Percentiles rank a stretch among this genome's conserved stretches.
Evolutionary conservation across 306 rosid genomes (phyloP).

Genomic region (Pyrus betulifolia): DNA sequence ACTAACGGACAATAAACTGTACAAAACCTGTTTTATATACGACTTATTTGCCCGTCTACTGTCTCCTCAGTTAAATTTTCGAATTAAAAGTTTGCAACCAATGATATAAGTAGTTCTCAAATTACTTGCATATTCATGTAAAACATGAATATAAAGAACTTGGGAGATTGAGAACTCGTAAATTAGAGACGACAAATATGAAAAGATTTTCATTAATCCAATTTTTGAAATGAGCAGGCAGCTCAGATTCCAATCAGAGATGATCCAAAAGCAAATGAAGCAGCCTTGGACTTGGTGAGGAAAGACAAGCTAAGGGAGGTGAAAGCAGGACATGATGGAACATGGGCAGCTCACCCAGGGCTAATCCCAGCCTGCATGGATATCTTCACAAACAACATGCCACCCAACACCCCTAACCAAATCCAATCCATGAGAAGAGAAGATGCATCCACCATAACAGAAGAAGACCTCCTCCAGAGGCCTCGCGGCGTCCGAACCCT

Average conservation of each 20-base stretch:
- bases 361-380: slow-evolving; percentile 66
- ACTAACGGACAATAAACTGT: no score
- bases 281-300: slow-evolving; percentile 66
- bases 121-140: background rate
- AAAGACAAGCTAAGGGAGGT: slow-evolving; percentile 88
- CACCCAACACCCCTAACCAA: slow-evolving; percentile 41
- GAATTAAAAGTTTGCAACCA: no score
- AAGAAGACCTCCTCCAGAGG: slow-evolving; percentile 62
- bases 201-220: background rate
- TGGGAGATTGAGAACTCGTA: background rate
- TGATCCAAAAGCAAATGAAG: slow-evolving; percentile 72
- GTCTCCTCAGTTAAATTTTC: no score
- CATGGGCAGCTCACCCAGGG: slow-evolving; percentile 98
- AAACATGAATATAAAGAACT: background rate
- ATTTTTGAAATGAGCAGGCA: slow-evolving; percentile 40
- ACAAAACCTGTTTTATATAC: no score
- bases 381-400: slow-evolving; percentile 55
- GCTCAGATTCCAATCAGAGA: slow-evolving; percentile 81
- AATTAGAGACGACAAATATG: background rate
- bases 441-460: slow-evolving; percentile 49
- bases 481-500: slow-evolving; percentile 62
- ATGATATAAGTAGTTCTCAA: no score
- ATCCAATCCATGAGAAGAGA: slow-evolving; percentile 42
- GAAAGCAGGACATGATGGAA: slow-evolving; percentile 88
- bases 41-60: no score